Evolutionary conservation across 2,329 filamentous ascomycete genomes (phyloP), one percentile per base, ranked within the genome.

Genomic region (Aspergillus sclerotialis): DNA sequence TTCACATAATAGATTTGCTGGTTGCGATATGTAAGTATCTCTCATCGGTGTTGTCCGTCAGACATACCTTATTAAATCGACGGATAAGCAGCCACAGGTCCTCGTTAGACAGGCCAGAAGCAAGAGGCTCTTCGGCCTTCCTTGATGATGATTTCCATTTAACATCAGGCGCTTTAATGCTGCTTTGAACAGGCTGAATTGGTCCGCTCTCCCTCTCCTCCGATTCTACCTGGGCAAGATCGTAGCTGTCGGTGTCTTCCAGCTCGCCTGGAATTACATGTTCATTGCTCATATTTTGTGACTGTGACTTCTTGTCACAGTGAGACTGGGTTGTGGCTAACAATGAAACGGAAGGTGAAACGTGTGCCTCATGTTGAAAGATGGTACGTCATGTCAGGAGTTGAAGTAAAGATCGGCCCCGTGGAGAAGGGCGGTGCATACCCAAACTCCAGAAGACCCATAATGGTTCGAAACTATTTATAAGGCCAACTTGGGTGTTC

Each of bases 11-110:
- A 79, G 56, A 79, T 74, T 75, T 79, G 75, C 75, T 73, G 32
- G 16, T 25, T 21, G 11, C 19, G 19, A 28, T 10, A 24, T 4
- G 33, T 61, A 42, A 66, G 51, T 16, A 17, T 17, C 7, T 32
- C 19, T 21, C 17, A 21, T 26, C 21, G 10, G 9, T 24, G 12
- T 14, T 14, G 24, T 11, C 13, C 12, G 29, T 12, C 28, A 4
- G 10, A 11, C 44, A 13, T 49, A 76, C 76, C 68, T 86, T 86
- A 55, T 89, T 78, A 55, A 89, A 88, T 1, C 84, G 71, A 7
- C 84, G 70, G 19, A 86, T 65, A 24, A 88, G 61, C 29, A 84
- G 64, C 81, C 82, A 88, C 0, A 88, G 58, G 44, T 87, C 78
- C 27, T 88, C 82, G 46, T 87, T 88, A 7, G 68, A 68, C 41